Evolutionary conservation across 1,284 basidiomycete species (phyloP).

Genomic region (Phlebopus sp.): DNA sequence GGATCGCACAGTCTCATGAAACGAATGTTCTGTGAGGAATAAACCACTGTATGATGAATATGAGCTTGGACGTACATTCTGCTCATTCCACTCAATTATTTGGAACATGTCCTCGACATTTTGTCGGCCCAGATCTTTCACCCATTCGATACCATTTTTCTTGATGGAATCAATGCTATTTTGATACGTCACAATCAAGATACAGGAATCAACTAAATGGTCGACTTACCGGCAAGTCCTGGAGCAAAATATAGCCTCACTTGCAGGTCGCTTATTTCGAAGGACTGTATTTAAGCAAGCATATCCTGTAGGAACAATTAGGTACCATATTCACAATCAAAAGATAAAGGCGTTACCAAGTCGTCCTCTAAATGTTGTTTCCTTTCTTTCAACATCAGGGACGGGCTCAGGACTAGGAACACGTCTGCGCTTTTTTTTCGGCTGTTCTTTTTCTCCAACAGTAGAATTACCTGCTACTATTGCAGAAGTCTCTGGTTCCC

Average conservation of each 20-base stretch:
- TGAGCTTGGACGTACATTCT: slow-evolving; percentile 45
- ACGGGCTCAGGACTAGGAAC: slow-evolving; percentile 55
- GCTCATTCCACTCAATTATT: slow-evolving; percentile 85
- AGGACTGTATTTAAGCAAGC: slow-evolving; percentile 86
- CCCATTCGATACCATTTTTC: slow-evolving; percentile 79
- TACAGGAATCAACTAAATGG: neutral
- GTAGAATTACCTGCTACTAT: neutral
- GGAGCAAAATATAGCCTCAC: slow-evolving; percentile 68
- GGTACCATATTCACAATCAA: neutral
- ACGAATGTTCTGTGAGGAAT: slow-evolving; percentile 50
- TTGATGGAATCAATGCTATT: slow-evolving; percentile 71
- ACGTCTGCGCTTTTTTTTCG: slow-evolving; percentile 40
- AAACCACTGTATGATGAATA: neutral
- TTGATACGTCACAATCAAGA: neutral
- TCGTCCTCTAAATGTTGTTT: slow-evolving; percentile 71
- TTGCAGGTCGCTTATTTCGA: slow-evolving; percentile 63
- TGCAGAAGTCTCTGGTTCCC: slow-evolving; percentile 10
- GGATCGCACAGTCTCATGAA: slow-evolving; percentile 64
- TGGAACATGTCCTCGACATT: slow-evolving; percentile 71
- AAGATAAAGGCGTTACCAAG: slow-evolving; percentile 41
- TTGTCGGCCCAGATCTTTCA: slow-evolving; percentile 74
- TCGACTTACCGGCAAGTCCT: slow-evolving; percentile 56
- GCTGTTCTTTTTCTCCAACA: slow-evolving; percentile 17
- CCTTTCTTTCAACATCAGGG: slow-evolving; percentile 59
- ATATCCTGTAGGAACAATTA: slow-evolving; percentile 43